Evolutionary conservation across 495 filamentous ascomycete species (phyloP), one percentile per base, ranked within the genome.

Genomic region (Hypoxylon intermedium): DNA sequence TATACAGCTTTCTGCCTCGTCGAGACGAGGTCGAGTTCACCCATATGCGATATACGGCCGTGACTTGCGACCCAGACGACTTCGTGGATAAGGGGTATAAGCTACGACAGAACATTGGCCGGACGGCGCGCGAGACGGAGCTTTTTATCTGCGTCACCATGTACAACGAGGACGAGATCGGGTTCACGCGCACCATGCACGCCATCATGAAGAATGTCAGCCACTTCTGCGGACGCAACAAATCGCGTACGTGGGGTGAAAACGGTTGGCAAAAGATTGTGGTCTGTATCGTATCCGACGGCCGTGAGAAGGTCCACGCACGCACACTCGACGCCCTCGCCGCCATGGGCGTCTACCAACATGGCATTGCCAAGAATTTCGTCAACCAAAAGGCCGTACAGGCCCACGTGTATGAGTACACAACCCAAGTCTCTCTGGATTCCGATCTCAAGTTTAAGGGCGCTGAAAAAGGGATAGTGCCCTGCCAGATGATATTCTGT

Each of bases 11-110:
- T 74, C 78, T 98, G 41, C 95, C 95, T 0, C 83, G 92, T 26
- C 83, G 93, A 20, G 92, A 98, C 72, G 92, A 96, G 60, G 84
- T 90, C 43, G 95, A 99, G 73, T 99, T 98, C 71, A 99, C 95
- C 0, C 93, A 99, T 71, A 98, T 98, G 95, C 89, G 95, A n/a
- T 99, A 99, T 69, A 98, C 95, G 24, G 95, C 95, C n/a, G 94
- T 97, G 30, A 99, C 95, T 1, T 97, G 93, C 68, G 95, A 99
- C 70, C 95, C 95, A 0, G 93, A 98, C 70, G 93, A 99, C 67
- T 99, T 95, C 62, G 87, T 90, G 0, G 79, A 84, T 12, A 81
- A 85, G 45, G 93, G 94, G 0, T 99, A 98, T 77, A 94, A 95
- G 72, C 73, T 99, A 65, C 88, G 95, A n/a, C 95, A 98, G 74